Evolutionary conservation across 2,329 filamentous ascomycete species (phyloP).

Genomic region (Ceratocystis diversiconidia): DNA sequence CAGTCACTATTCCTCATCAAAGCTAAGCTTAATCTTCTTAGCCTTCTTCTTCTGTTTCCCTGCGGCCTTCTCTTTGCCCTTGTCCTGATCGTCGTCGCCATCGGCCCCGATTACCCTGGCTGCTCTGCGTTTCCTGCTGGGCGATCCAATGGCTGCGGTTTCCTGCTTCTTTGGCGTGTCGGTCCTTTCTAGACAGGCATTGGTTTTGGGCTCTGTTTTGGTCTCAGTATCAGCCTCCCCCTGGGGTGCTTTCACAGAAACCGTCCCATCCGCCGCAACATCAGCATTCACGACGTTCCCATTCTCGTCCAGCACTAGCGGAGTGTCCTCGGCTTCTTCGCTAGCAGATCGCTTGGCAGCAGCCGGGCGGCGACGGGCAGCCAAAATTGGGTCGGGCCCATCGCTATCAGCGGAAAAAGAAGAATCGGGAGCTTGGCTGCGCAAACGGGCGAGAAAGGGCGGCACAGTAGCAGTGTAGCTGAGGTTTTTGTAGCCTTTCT

Average conservation of each 20-base stretch:
- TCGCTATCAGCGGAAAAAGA: slow-evolving; percentile 29
- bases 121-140: slow-evolving; percentile 40
- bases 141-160: slow-evolving; percentile 30
- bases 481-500: slow-evolving; percentile 56
- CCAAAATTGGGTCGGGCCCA: slow-evolving; percentile 39
- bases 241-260: slow-evolving; percentile 19
- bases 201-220: neutral
- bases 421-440: slow-evolving; percentile 37
- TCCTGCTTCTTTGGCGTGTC: slow-evolving; percentile 26
- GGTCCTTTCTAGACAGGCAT: slow-evolving; percentile 19
- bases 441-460: slow-evolving; percentile 45
- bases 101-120: slow-evolving; percentile 35
- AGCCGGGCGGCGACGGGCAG: slow-evolving; percentile 34
- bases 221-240: slow-evolving; percentile 11
- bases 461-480: slow-evolving; percentile 47
- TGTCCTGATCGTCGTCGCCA: slow-evolving; percentile 19
- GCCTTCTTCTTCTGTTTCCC: slow-evolving; percentile 36
- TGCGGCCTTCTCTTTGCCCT: slow-evolving; percentile 9
- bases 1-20: slow-evolving; percentile 41
- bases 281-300: slow-evolving; percentile 47
- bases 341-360: slow-evolving; percentile 42
- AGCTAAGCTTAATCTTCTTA: slow-evolving; percentile 55
- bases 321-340: slow-evolving; percentile 62
- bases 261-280: slow-evolving; percentile 31
- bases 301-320: slow-evolving; percentile 58